A percentile compares a stretch with the other conserved stretches of the same genome.
Conservation (phyloP, 1,284 basidiomycete species). For the Sporisorium graminicola region DNA sequence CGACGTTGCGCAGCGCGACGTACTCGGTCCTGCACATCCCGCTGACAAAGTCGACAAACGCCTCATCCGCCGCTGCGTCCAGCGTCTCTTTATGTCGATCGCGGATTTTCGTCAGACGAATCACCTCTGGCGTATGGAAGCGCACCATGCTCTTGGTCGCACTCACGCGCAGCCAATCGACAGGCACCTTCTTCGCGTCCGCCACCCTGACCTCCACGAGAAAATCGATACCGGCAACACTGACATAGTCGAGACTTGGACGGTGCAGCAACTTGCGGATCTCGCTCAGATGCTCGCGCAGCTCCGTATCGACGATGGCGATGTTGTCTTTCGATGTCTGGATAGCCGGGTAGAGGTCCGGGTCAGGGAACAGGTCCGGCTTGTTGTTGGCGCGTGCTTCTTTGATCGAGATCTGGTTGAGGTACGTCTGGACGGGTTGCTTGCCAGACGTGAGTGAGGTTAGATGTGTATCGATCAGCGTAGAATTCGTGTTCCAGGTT, state of each 20-base stretch:
- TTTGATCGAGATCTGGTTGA: conserved; percentile 77
- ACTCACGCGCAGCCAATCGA: conserved; percentile 83
- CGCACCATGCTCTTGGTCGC: conserved; percentile 81
- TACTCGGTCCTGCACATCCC: conserved; percentile 50
- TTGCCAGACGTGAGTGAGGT: conserved; percentile 78
- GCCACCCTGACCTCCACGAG: conserved; percentile 75
- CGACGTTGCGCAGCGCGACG: conserved; percentile 50
- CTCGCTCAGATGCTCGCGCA: conserved; percentile 80
- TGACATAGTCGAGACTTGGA: conserved; percentile 82
- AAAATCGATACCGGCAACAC: conserved; percentile 72
- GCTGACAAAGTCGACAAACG: conserved; percentile 47
- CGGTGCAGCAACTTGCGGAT: conserved; percentile 79
- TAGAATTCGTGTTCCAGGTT: conserved; percentile 62
- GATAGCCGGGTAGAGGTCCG: conserved; percentile 79
- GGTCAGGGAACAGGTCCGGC: conserved; percentile 80
- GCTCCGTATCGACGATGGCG: conserved; percentile 78
- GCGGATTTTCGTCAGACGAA: conserved; percentile 78
- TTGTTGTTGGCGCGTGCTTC: conserved; percentile 80
- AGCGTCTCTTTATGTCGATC: conserved; percentile 84
- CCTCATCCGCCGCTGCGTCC: conserved; percentile 72
- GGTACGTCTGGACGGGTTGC: conserved; percentile 72
- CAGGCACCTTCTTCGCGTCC: conserved; percentile 81
- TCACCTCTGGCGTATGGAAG: conserved; percentile 84
- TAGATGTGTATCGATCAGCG: conserved; percentile 80
- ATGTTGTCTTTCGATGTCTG: conserved; percentile 75